phyloP scores from a whole-genome alignment of 1,284 basidiomycete genomes.

The Polyporus tsugae region DNA sequence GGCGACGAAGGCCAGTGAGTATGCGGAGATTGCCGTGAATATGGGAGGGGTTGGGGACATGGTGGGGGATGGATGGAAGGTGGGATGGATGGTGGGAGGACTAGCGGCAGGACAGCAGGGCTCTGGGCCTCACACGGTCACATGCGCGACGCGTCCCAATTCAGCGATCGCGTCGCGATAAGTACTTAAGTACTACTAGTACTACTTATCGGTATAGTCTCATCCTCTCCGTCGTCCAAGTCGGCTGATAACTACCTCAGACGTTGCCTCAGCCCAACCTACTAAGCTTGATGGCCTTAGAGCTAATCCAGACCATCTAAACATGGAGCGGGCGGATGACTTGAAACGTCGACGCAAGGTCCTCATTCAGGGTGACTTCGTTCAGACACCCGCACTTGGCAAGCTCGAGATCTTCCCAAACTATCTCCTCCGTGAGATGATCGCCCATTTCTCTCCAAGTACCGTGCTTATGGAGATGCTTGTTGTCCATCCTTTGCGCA shows the following conservation, averaged over 20 bases:
- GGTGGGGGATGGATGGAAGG: conserved; percentile 9
- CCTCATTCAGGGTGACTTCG: conserved; percentile 59
- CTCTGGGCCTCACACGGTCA: conserved; percentile 28
- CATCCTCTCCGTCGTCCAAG: neutral
- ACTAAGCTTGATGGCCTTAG: too few relatives aligned
- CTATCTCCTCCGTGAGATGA: conserved; percentile 61
- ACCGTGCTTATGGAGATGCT: conserved; percentile 1
- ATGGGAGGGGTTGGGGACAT: conserved; percentile 43
- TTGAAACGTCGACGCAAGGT: conserved; percentile 4
- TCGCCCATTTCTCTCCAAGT: conserved; percentile 8
- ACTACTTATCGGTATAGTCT: too few relatives aligned
- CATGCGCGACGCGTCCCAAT: conserved; percentile 27
- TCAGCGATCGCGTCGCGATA: conserved; percentile 15
- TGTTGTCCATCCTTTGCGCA: conserved; percentile 6
- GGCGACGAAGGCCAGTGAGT: conserved; percentile 68
- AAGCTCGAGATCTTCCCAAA: conserved; percentile 62
- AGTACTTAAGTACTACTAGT: too few relatives aligned
- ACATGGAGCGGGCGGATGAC: neutral
- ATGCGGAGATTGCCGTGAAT: conserved; percentile 73
- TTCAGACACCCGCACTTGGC: conserved; percentile 61
- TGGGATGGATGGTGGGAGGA: neutral
- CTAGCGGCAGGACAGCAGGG: conserved; percentile 3
- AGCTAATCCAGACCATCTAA: neutral
- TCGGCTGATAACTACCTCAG: neutral
- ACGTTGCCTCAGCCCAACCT: too few relatives aligned